phyloP scores from a whole-genome alignment of 805 yeast genomes.

The Starmerella apicola region DNA sequence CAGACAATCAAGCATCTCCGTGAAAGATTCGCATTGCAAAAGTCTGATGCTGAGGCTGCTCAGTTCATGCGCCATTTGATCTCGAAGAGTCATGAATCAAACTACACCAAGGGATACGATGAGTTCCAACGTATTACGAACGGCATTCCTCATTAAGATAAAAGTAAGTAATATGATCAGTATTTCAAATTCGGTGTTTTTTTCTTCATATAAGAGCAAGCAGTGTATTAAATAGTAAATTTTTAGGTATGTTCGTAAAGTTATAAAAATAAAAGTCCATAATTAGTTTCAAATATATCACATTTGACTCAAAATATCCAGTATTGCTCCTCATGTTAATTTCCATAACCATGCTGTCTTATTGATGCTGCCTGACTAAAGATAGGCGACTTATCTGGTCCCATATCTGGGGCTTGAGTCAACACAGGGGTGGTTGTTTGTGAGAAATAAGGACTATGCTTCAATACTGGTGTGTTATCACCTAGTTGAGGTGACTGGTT shows the following conservation, averaged over 20 bases:
- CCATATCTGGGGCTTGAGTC: background rate
- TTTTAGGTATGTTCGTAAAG: background rate
- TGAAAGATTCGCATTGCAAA: conserved; percentile 66
- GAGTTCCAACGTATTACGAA: conserved; percentile 94
- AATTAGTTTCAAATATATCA: no score
- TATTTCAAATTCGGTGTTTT: background rate
- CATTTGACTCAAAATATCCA: no score
- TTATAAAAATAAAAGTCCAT: background rate
- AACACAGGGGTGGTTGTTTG: background rate
- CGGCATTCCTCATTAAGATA: conserved; percentile 75
- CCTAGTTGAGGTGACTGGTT: background rate
- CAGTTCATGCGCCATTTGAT: conserved; percentile 61
- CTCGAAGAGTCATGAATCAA: conserved; percentile 69
- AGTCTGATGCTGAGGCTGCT: conserved; percentile 78
- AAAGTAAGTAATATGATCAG: background rate
- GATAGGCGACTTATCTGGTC: background rate
- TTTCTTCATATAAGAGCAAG: background rate
- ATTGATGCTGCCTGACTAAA: background rate
- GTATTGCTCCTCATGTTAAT: no score
- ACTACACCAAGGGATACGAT: conserved; percentile 88
- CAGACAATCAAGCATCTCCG: conserved; percentile 66
- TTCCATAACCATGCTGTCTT: background rate
- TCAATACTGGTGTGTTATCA: background rate
- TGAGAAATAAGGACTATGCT: no score
- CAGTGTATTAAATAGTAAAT: background rate